Percentiles rank a stretch among this genome's conserved stretches.
Evolutionary conservation across 495 filamentous ascomycete genomes (phyloP).

Genomic region (Aspergillus cavernicola): DNA sequence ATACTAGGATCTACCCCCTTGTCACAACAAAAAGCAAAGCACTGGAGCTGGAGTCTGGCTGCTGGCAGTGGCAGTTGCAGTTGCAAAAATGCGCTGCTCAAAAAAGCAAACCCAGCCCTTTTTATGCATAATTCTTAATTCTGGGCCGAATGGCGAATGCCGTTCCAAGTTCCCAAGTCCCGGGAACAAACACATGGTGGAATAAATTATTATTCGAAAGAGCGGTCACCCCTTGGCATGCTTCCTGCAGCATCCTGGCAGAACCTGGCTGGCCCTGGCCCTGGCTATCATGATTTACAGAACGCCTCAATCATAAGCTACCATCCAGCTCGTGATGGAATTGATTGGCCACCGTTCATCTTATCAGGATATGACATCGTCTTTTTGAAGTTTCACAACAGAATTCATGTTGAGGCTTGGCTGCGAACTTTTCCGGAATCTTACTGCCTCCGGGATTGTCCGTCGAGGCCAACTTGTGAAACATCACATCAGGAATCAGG

Average conservation of each 20-base stretch:
- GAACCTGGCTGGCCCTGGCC: not conserved
- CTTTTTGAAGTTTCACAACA: not conserved
- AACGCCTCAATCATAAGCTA: not conserved
- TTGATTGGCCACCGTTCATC: conserved; percentile 2
- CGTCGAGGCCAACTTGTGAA: not conserved
- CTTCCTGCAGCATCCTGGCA: not conserved
- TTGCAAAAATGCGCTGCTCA: not conserved
- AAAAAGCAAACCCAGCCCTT: not conserved
- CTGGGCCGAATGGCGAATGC: too few species aligned
- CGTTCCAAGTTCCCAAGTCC: too few species aligned
- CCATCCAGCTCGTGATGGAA: not conserved
- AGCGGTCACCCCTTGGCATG: not conserved
- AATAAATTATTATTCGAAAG: too few species aligned
- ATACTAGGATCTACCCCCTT: not conserved
- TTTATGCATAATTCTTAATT: not conserved
- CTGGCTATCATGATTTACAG: too few species aligned
- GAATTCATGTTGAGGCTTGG: too few species aligned
- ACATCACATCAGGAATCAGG: not conserved
- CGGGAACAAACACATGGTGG: too few species aligned
- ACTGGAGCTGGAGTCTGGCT: too few species aligned
- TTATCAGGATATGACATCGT: not conserved
- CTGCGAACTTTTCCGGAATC: not conserved
- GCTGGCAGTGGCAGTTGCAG: too few species aligned
- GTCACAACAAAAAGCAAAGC: too few species aligned
- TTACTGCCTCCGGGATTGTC: not conserved